Evolutionary conservation across 148 eudicot species (phyloP).

Genomic region (Rheum nobile): DNA sequence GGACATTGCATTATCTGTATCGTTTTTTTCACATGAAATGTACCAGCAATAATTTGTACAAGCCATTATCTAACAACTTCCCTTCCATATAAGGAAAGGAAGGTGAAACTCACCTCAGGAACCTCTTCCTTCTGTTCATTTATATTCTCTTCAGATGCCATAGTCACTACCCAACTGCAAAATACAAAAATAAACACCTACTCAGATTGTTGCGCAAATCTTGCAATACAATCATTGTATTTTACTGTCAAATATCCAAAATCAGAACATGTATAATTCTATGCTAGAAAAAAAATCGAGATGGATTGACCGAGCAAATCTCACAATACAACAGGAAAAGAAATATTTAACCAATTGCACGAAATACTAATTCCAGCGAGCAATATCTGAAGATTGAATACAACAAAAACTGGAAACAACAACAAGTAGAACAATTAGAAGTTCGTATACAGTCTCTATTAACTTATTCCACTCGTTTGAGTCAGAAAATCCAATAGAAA

Average conservation of each 20-base stretch:
- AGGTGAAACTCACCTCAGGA: slow-evolving; percentile 25
- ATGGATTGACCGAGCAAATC: background rate
- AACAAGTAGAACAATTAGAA: no score
- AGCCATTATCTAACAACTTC: background rate
- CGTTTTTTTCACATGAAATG: background rate
- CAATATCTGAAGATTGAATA: no score
- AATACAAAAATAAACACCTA: background rate
- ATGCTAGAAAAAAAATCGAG: background rate
- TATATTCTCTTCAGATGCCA: slow-evolving; percentile 30
- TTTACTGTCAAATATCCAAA: background rate
- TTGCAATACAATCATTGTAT: background rate
- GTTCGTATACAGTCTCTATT: no score
- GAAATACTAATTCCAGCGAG: no score
- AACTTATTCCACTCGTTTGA: no score
- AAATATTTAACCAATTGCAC: no score
- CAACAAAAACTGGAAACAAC: no score
- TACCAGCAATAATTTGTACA: background rate
- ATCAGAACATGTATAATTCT: background rate
- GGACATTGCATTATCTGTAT: background rate
- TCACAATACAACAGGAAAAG: no score
- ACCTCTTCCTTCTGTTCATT: slow-evolving; percentile 24
- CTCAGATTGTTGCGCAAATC: background rate
- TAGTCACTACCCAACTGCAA: slow-evolving; percentile 8
- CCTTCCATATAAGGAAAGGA: background rate
- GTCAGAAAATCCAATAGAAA: no score